These are phyloP conservation scores for Mortierella claussenii DNA, from an alignment of 192 early-diverging fungal genomes.

Conservation along the genomic window DNA sequence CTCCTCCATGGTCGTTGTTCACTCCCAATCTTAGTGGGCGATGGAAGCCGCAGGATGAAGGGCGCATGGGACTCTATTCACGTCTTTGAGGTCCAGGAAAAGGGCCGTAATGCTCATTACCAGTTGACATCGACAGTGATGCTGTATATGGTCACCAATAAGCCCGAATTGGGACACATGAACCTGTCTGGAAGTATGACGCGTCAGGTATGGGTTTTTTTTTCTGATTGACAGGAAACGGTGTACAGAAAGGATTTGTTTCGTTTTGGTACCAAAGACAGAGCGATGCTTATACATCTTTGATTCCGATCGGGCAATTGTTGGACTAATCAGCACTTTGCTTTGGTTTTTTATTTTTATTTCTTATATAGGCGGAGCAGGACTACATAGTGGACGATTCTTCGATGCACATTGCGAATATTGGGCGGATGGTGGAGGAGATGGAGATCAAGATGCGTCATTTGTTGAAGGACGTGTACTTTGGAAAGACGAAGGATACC, in stretches of 20 bases:
- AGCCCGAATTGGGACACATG: constrained; percentile 73
- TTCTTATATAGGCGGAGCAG: constrained; percentile 85
- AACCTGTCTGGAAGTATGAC: constrained; percentile 94
- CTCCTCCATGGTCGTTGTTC: neutral
- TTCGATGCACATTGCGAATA: constrained; percentile 87
- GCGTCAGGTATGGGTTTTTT: constrained; percentile 71
- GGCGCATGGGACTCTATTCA: constrained; percentile 99
- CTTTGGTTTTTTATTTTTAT: no score
- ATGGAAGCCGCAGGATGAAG: constrained; percentile 75
- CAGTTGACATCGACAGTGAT: constrained; percentile 97
- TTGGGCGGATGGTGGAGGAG: constrained; percentile 97
- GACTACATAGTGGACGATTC: constrained; percentile 82
- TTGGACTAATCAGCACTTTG: no score
- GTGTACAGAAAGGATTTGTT: no score
- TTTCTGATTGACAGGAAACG: neutral
- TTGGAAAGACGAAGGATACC: constrained; percentile 94
- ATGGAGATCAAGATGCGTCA: constrained; percentile 99
- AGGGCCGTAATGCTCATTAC: constrained; percentile 89
- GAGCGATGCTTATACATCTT: no score
- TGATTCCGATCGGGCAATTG: no score
- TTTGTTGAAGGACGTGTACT: constrained; percentile 93
- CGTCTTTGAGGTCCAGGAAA: constrained; percentile 91
- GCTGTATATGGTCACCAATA: constrained; percentile 87
- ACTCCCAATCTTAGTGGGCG: constrained; percentile 58
- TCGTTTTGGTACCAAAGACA: no score